These are phyloP conservation scores for Aspergillus pseudotamarii DNA, from an alignment of 2,329 filamentous ascomycete species.

Conservation along the genomic window DNA sequence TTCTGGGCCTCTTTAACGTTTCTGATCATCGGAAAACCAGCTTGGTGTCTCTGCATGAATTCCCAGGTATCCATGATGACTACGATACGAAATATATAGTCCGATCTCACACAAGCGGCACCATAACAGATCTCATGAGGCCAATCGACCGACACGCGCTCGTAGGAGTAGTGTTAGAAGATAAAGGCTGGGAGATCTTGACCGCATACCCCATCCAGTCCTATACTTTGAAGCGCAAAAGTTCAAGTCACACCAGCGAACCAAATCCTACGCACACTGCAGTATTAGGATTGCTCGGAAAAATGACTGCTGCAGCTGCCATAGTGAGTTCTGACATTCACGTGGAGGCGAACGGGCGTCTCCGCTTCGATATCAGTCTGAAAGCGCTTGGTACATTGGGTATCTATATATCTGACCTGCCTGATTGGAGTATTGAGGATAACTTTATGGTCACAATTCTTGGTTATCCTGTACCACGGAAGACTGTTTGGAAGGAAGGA, in stretches of 20 bases:
- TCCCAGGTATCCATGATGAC: constrained; percentile 66
- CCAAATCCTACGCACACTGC: constrained; percentile 53
- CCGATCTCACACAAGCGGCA: constrained; percentile 69
- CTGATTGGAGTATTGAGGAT: constrained; percentile 60
- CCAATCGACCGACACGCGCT: constrained; percentile 46
- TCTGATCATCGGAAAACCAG: constrained; percentile 65
- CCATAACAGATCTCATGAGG: constrained; percentile 51
- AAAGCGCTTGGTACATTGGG: constrained; percentile 77
- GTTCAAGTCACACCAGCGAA: constrained; percentile 15
- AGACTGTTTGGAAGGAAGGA: constrained; percentile 61
- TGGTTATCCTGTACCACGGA: constrained; percentile 67
- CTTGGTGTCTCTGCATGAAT: constrained; percentile 69
- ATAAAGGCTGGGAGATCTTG: constrained; percentile 77
- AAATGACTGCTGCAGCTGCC: constrained; percentile 87
- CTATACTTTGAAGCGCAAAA: constrained; percentile 47
- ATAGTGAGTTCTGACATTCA: constrained; percentile 66
- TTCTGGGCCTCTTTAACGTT: constrained; percentile 86
- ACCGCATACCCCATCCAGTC: constrained; percentile 69
- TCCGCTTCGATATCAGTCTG: constrained; percentile 68
- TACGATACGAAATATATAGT: constrained; percentile 66
- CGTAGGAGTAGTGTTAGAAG: constrained; percentile 64
- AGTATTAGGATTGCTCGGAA: constrained; percentile 76
- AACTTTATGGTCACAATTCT: constrained; percentile 76
- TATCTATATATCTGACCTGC: constrained; percentile 74
- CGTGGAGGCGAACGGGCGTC: constrained; percentile 59